A percentile compares a stretch with the other conserved stretches of the same genome.
These are phyloP conservation scores for Fusarium sublunatum DNA, from an alignment of 2,329 filamentous ascomycete genomes.

Conservation along the genomic window DNA sequence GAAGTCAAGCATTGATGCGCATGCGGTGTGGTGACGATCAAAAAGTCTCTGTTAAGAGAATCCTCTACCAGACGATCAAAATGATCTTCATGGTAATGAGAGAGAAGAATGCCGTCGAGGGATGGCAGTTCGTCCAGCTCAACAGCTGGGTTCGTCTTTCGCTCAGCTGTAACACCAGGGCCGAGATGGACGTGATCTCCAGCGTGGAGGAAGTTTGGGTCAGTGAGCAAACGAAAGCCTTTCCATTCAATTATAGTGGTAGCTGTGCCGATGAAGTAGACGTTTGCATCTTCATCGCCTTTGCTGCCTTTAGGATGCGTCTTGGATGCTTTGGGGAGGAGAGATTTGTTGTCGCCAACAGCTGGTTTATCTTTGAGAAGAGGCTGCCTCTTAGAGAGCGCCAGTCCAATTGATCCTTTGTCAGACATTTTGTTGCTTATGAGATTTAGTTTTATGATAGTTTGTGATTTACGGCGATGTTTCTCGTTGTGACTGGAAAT, in stretches of 20 bases:
- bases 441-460: not conserved
- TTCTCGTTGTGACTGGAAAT: not conserved
- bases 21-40: slow-evolving; percentile 73
- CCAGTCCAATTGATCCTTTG: slow-evolving; percentile 20
- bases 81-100: slow-evolving; percentile 70
- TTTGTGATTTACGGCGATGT: not conserved
- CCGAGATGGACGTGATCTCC: slow-evolving; percentile 75
- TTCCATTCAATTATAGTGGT: slow-evolving; percentile 67
- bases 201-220: slow-evolving; percentile 73
- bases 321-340: slow-evolving; percentile 24
- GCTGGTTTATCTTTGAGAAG: slow-evolving; percentile 20
- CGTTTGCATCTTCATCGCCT: slow-evolving; percentile 45
- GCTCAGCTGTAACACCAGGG: slow-evolving; percentile 67
- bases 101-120: slow-evolving; percentile 69
- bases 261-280: slow-evolving; percentile 67
- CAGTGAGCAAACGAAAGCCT: slow-evolving; percentile 65
- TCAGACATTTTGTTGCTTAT: slow-evolving; percentile 18
- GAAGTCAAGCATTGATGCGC: slow-evolving; percentile 63
- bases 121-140: slow-evolving; percentile 68
- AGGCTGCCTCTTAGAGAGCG: slow-evolving; percentile 21
- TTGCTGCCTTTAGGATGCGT: slow-evolving; percentile 28
- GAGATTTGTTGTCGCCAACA: slow-evolving; percentile 15
- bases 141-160: slow-evolving; percentile 69
- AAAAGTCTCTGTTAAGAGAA: slow-evolving; percentile 59
- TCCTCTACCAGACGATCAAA: slow-evolving; percentile 56